phyloP scores from a whole-genome alignment of 2,329 filamentous ascomycete species.

The Penicillium sp. region DNA sequence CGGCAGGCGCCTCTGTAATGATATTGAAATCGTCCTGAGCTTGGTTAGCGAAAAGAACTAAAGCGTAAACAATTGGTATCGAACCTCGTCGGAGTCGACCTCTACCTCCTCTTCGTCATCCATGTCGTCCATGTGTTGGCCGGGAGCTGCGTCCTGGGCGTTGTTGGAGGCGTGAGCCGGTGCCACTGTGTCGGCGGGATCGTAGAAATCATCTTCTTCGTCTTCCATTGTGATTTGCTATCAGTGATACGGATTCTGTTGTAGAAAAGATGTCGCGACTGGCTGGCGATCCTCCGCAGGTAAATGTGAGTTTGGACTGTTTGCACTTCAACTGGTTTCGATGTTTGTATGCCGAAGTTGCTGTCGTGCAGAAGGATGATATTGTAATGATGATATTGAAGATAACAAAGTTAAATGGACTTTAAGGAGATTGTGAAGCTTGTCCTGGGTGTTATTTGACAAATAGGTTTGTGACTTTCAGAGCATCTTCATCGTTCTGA shows the following conservation, averaged over 20 bases:
- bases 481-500: background rate
- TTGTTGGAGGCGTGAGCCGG: slow-evolving; percentile 30
- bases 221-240: slow-evolving; percentile 42
- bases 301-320: slow-evolving; percentile 24
- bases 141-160: slow-evolving; percentile 25
- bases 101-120: slow-evolving; percentile 43
- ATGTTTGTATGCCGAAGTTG: background rate
- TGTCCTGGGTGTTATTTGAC: background rate
- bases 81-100: slow-evolving; percentile 38
- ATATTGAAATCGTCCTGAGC: slow-evolving; percentile 51
- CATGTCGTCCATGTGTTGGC: slow-evolving; percentile 37
- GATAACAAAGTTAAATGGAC: background rate
- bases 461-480: background rate
- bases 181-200: slow-evolving; percentile 41
- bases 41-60: slow-evolving; percentile 7
- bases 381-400: background rate
- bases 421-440: background rate
- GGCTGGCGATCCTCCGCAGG: slow-evolving; percentile 14
- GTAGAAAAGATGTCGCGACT: slow-evolving; percentile 12
- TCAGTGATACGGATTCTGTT: slow-evolving; percentile 3
- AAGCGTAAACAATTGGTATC: background rate
- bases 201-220: slow-evolving; percentile 50
- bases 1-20: slow-evolving; percentile 49
- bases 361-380: background rate
- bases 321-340: slow-evolving; percentile 14